A percentile compares a stretch with the other conserved stretches of the same genome.
Conservation (phyloP, 2,329 filamentous ascomycete genomes). For the Trichothecium sympodiale region DNA sequence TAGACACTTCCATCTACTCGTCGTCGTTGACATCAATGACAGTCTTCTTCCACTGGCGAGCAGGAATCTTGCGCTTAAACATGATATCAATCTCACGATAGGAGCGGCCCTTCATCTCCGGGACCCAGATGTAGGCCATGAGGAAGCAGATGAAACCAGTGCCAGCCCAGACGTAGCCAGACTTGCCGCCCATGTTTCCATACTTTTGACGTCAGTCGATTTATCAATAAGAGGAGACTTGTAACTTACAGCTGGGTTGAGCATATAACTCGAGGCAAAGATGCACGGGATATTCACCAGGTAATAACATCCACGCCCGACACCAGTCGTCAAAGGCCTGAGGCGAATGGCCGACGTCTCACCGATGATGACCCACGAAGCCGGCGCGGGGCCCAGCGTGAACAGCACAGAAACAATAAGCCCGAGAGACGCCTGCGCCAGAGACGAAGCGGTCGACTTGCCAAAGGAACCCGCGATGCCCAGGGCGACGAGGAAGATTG, state of each 20-base stretch:
- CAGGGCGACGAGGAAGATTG: slow-evolving; percentile 41
- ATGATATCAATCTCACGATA: slow-evolving; percentile 53
- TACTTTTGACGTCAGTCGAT: slow-evolving; percentile 14
- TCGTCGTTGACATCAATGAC: slow-evolving; percentile 48
- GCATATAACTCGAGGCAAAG: slow-evolving; percentile 49
- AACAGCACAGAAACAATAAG: slow-evolving; percentile 57
- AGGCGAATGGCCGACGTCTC: slow-evolving; percentile 57
- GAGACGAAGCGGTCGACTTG: slow-evolving; percentile 23
- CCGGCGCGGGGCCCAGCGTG: slow-evolving; percentile 49
- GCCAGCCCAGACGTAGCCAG: slow-evolving; percentile 48
- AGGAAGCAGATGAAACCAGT: slow-evolving; percentile 44
- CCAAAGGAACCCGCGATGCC: slow-evolving; percentile 47
- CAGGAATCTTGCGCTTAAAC: slow-evolving; percentile 40
- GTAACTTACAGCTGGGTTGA: slow-evolving; percentile 37
- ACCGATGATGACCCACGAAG: slow-evolving; percentile 56
- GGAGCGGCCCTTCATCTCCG: slow-evolving; percentile 46
- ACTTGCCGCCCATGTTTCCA: slow-evolving; percentile 38
- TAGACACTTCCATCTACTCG: slow-evolving; percentile 48
- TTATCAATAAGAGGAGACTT: slow-evolving; percentile 11
- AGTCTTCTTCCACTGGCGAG: slow-evolving; percentile 45
- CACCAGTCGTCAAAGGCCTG: slow-evolving; percentile 51
- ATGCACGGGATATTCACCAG: slow-evolving; percentile 55
- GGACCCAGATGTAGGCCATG: slow-evolving; percentile 35
- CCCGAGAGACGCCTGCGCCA: slow-evolving; percentile 51
- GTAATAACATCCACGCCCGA: slow-evolving; percentile 55